phyloP scores from a whole-genome alignment of 805 yeast species.

The Lachancea mirantina region DNA sequence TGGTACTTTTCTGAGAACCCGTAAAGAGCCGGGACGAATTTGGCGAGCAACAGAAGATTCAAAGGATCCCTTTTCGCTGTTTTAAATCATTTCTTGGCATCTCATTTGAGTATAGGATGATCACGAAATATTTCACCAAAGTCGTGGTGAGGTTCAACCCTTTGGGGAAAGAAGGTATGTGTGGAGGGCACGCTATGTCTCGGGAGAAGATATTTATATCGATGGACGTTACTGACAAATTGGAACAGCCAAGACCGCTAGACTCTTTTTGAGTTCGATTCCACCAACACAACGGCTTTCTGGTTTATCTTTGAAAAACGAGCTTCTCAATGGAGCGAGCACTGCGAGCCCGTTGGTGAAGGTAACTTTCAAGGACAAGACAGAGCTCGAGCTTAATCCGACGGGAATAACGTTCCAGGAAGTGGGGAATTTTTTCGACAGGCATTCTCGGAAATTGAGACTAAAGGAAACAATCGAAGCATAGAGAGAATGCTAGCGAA shows the following conservation, averaged over 20 bases:
- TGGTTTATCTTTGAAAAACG: constrained; percentile 52
- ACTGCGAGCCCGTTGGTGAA: constrained; percentile 52
- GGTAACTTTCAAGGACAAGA: constrained; percentile 79
- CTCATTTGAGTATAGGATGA: constrained; percentile 58
- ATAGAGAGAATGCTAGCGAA: constrained; percentile 46
- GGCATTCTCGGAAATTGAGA: constrained; percentile 73
- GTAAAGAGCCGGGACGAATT: too few species aligned
- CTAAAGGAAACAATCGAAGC: constrained; percentile 60
- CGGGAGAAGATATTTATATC: not conserved
- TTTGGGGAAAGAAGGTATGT: constrained; percentile 53
- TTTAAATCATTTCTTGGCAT: too few species aligned
- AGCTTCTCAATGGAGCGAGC: constrained; percentile 45
- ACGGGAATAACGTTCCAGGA: constrained; percentile 48
- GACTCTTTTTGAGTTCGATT: constrained; percentile 69
- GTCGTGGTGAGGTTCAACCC: constrained; percentile 78
- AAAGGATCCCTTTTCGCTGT: too few species aligned
- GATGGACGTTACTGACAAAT: constrained; percentile 2
- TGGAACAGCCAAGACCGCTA: constrained; percentile 57
- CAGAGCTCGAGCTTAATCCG: constrained; percentile 63
- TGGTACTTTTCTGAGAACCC: too few species aligned
- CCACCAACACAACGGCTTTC: constrained; percentile 65
- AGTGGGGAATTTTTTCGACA: constrained; percentile 58
- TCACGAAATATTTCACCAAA: constrained; percentile 80
- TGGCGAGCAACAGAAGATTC: too few species aligned
- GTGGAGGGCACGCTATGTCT: not conserved